Conservation (phyloP, 2,329 filamentous ascomycete genomes). For the Xylariaceae sp. region DNA sequence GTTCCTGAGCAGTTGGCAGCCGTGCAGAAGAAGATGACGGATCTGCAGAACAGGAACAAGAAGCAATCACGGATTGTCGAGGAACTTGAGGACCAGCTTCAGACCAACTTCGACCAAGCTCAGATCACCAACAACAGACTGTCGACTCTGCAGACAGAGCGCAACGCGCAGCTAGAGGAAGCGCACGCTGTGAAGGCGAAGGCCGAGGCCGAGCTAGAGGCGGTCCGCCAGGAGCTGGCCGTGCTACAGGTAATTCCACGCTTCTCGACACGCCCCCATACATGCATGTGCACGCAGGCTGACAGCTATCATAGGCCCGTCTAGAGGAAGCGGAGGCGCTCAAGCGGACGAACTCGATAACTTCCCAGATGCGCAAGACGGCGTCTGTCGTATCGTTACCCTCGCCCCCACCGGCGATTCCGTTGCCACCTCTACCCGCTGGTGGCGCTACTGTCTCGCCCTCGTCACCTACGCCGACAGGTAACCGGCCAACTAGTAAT, state of each 20-base stretch:
- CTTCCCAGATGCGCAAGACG: slow-evolving; percentile 76
- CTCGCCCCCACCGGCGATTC: slow-evolving; percentile 90
- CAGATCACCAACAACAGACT: slow-evolving; percentile 79
- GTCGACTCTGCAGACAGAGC: slow-evolving; percentile 73
- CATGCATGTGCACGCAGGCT: slow-evolving; percentile 1
- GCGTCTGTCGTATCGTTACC: slow-evolving; percentile 77
- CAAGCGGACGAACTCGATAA: slow-evolving; percentile 55
- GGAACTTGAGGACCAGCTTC: slow-evolving; percentile 93
- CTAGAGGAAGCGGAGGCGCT: slow-evolving; percentile 33
- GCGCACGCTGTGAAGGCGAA: slow-evolving; percentile 58
- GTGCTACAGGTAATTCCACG: slow-evolving; percentile 66
- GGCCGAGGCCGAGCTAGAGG: slow-evolving; percentile 65
- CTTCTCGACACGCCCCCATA: background rate
- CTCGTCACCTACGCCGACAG: slow-evolving; percentile 48
- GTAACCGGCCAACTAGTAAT: slow-evolving; percentile 71
- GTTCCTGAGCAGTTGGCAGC: slow-evolving; percentile 52
- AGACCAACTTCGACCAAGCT: slow-evolving; percentile 90
- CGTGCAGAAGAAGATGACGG: slow-evolving; percentile 60
- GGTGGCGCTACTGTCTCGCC: slow-evolving; percentile 46
- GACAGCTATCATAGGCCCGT: slow-evolving; percentile 21
- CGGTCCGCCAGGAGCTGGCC: slow-evolving; percentile 62
- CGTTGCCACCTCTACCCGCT: slow-evolving; percentile 82
- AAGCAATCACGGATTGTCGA: slow-evolving; percentile 90
- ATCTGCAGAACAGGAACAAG: slow-evolving; percentile 65
- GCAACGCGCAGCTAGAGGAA: slow-evolving; percentile 71